Evolutionary conservation across 352 stramenopile species (phyloP).

Genomic region (Globisporangium heterothallicum): DNA sequence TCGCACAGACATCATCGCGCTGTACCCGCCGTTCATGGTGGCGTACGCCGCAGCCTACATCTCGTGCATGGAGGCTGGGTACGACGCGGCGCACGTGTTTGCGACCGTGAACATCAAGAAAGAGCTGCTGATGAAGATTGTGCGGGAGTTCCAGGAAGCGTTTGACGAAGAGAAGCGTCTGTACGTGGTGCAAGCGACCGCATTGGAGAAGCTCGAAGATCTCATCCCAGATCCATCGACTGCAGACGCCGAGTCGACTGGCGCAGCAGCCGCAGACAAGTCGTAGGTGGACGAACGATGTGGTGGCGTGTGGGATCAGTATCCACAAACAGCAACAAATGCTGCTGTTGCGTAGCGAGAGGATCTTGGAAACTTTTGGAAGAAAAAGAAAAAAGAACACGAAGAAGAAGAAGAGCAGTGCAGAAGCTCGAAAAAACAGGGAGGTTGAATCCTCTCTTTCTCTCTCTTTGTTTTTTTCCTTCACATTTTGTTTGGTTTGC

Average conservation of each 20-base stretch:
- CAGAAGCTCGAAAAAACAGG: too few species aligned
- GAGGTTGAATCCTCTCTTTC: too few species aligned
- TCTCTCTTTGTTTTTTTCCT: too few species aligned
- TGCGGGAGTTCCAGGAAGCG: conserved; percentile 65
- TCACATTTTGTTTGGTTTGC: too few species aligned
- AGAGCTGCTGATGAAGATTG: conserved; percentile 73
- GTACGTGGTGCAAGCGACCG: conserved; percentile 46
- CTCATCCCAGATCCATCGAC: conserved; percentile 60
- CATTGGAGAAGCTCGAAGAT: conserved; percentile 77
- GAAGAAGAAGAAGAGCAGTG: too few species aligned
- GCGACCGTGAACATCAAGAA: conserved; percentile 77
- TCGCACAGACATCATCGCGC: conserved; percentile 79
- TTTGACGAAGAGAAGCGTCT: conserved; percentile 76
- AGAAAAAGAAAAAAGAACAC: too few species aligned
- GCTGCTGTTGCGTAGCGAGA: too few species aligned
- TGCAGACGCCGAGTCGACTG: conserved; percentile 19
- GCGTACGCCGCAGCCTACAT: conserved; percentile 80
- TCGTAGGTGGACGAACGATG: conserved; percentile 12
- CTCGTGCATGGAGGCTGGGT: conserved; percentile 66
- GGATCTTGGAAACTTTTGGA: too few species aligned
- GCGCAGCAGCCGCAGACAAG: conserved; percentile 19
- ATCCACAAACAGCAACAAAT: too few species aligned
- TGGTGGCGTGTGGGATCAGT: too few species aligned
- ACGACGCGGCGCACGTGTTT: conserved; percentile 76
- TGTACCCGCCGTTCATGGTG: conserved; percentile 86